A percentile compares a stretch with the other conserved stretches of the same genome.
These are phyloP conservation scores for Penicillium antarcticum DNA, from an alignment of 495 filamentous ascomycete species.

Conservation along the genomic window DNA sequence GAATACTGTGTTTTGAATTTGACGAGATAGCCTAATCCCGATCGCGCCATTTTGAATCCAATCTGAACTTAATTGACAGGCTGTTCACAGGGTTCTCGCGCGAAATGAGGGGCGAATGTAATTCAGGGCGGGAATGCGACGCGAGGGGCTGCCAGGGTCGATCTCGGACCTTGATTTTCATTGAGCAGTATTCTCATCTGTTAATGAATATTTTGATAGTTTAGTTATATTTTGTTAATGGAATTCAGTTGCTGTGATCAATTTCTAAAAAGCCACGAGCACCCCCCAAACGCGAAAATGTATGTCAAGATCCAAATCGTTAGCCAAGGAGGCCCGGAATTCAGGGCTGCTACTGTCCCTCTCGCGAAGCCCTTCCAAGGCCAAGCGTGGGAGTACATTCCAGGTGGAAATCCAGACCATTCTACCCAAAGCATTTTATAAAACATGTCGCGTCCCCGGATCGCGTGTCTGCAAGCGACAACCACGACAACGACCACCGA, in stretches of 20 bases:
- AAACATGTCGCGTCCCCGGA: constrained; percentile 9
- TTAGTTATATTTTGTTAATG: too few relatives aligned
- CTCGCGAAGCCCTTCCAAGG: constrained; percentile 11
- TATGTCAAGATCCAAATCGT: background rate
- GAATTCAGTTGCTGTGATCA: too few relatives aligned
- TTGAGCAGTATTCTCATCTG: background rate
- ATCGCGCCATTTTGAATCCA: too few relatives aligned
- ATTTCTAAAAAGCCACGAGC: too few relatives aligned
- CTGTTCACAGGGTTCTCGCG: background rate
- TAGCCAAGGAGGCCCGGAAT: constrained; percentile 21
- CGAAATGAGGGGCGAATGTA: background rate
- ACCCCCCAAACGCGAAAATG: too few relatives aligned
- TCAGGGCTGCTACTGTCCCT: constrained; percentile 25
- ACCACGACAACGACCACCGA: constrained; percentile 6
- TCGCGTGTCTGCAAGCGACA: background rate
- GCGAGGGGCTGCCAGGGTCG: constrained; percentile 1
- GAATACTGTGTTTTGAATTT: too few relatives aligned
- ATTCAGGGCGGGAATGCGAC: constrained; percentile 5
- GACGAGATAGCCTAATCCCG: too few relatives aligned
- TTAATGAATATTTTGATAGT: too few relatives aligned
- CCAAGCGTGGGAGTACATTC: constrained; percentile 20
- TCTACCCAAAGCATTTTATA: constrained; percentile 9
- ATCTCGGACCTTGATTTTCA: background rate
- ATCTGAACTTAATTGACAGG: too few relatives aligned
- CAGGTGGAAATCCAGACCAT: constrained; percentile 14